Evolutionary conservation across 768 basidiomycete species (phyloP).

Genomic region (Xerocomellus intermedius): DNA sequence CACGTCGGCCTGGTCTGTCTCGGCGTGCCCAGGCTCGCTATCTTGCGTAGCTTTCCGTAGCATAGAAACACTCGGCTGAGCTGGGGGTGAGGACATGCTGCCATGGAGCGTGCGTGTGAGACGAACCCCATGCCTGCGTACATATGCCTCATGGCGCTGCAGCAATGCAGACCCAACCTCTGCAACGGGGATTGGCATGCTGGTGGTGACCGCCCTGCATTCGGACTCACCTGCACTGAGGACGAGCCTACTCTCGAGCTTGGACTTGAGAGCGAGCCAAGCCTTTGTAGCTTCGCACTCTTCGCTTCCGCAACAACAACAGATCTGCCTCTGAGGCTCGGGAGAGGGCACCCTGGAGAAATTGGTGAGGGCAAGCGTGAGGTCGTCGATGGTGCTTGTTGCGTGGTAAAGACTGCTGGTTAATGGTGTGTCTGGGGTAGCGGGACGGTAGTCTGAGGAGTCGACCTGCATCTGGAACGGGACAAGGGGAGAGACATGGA

Average conservation of each 20-base stretch:
- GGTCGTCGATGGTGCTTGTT: constrained; percentile 70
- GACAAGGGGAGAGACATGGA: not conserved
- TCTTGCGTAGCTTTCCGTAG: constrained; percentile 16
- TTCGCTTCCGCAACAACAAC: constrained; percentile 66
- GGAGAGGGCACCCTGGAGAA: constrained; percentile 77
- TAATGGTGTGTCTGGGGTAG: constrained; percentile 51
- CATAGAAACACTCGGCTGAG: constrained; percentile 18
- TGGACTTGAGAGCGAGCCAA: constrained; percentile 64
- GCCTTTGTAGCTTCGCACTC: constrained; percentile 63
- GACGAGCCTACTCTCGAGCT: constrained; percentile 72
- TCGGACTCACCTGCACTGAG: constrained; percentile 77
- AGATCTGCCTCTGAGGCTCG: constrained; percentile 50
- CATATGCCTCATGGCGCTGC: constrained; percentile 83
- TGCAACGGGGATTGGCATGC: constrained; percentile 28
- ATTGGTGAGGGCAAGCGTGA: constrained; percentile 68
- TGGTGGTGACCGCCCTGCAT: not conserved
- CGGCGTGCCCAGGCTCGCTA: constrained; percentile 2
- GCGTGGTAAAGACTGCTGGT: constrained; percentile 51
- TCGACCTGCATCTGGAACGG: constrained; percentile 24
- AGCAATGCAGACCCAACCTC: constrained; percentile 90
- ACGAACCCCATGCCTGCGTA: constrained; percentile 66
- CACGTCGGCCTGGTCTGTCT: constrained; percentile 22
- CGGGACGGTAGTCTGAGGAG: constrained; percentile 34
- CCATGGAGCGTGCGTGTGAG: constrained; percentile 7
- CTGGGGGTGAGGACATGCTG: constrained; percentile 9